Evolutionary conservation across 176 grass and related monocot genomes (phyloP).

Genomic region (Hordeum vulgare): MorexV3_pseudomolecules_assembly NC_058524.1:397295004-397295503

Average conservation of each 20-base stretch:
- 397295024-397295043: not conserved
- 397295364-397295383: slow-evolving; percentile 13
- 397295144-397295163: not conserved
- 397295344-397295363: not conserved
- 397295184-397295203: not conserved
- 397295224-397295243: not conserved
- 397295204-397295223: not conserved
- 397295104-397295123: not conserved
- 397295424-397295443: not conserved
- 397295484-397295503: not conserved
- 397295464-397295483: slow-evolving; percentile 5
- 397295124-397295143: not conserved
- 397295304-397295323: not conserved
- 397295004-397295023: not conserved
- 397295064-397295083: not conserved
- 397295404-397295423: not conserved
- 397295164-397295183: not conserved
- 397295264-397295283: not conserved
- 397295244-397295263: not conserved
- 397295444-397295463: not conserved
- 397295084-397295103: not conserved
- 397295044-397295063: not conserved
- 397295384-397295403: not conserved
- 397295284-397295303: not conserved
- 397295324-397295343: not conserved